These are phyloP conservation scores for Saccharomycopsis selenospora DNA, from an alignment of 805 yeast genomes.

Conservation along the genomic window DNA sequence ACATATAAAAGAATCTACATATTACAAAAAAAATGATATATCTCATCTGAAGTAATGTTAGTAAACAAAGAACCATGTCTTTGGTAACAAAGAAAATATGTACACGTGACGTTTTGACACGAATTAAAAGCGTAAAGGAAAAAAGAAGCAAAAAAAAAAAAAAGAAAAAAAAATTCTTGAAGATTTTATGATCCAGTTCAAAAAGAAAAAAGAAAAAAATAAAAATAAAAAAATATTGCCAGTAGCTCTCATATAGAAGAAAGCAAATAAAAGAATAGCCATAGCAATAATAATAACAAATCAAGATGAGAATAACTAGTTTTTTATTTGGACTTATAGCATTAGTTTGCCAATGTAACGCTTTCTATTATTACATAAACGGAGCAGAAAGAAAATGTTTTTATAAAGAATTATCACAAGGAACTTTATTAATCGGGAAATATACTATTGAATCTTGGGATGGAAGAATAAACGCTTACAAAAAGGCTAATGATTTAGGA, in stretches of 20 bases:
- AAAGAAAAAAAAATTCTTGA: background rate
- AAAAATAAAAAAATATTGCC: too few relatives aligned
- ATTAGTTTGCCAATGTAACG: constrained; percentile 24
- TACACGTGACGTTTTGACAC: constrained; percentile 4
- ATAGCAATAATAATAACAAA: too few relatives aligned
- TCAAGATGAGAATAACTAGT: background rate
- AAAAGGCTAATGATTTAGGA: constrained; percentile 31
- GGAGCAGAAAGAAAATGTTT: constrained; percentile 50
- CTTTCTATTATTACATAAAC: constrained; percentile 44
- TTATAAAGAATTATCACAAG: constrained; percentile 46
- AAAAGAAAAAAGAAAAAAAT: too few relatives aligned
- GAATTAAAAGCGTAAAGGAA: background rate
- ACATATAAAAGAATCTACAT: too few relatives aligned
- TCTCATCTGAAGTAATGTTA: too few relatives aligned
- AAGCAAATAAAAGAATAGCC: too few relatives aligned
- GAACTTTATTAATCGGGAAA: constrained; percentile 41
- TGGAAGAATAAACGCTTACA: constrained; percentile 30
- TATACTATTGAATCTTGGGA: constrained; percentile 43
- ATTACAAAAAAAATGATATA: too few relatives aligned
- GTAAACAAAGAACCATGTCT: too few relatives aligned
- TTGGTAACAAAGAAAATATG: too few relatives aligned
- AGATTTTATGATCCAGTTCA: too few relatives aligned
- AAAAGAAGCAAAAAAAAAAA: background rate
- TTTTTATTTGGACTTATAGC: constrained; percentile 3
- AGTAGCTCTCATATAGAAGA: too few relatives aligned